phyloP scores from a whole-genome alignment of 495 filamentous ascomycete genomes.

The Pseudotulostoma volvatum region DNA sequence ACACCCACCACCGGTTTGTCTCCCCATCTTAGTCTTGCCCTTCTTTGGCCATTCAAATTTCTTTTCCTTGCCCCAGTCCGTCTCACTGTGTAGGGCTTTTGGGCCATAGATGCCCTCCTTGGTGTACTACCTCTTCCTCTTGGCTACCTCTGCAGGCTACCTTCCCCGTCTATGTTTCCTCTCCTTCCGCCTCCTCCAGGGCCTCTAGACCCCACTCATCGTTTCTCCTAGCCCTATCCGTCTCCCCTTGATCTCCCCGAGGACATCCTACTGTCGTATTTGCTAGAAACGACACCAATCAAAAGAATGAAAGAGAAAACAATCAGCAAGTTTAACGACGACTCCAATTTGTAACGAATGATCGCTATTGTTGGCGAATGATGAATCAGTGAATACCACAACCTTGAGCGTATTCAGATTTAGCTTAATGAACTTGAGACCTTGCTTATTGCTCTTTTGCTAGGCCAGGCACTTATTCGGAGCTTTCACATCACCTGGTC shows the following conservation, averaged over 20 bases:
- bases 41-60: too few species aligned
- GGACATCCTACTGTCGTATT: slow-evolving; percentile 5
- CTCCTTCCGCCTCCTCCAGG: background rate
- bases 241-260: slow-evolving; percentile 6
- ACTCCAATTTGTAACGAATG: background rate
- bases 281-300: background rate
- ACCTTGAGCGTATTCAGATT: background rate
- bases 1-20: too few species aligned
- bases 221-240: background rate
- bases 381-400: background rate
- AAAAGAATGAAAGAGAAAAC: background rate
- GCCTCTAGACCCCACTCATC: background rate
- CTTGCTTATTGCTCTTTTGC: background rate
- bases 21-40: too few species aligned
- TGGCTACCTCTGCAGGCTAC: too few species aligned
- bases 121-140: too few species aligned
- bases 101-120: too few species aligned
- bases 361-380: slow-evolving; percentile 2
- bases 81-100: background rate
- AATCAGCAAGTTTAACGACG: background rate
- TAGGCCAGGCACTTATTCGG: background rate
- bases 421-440: background rate
- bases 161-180: too few species aligned
- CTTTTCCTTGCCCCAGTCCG: too few species aligned
- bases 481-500: background rate